Conservation (phyloP, 805 yeast species). For the Metschnikowia corniflorae region DNA sequence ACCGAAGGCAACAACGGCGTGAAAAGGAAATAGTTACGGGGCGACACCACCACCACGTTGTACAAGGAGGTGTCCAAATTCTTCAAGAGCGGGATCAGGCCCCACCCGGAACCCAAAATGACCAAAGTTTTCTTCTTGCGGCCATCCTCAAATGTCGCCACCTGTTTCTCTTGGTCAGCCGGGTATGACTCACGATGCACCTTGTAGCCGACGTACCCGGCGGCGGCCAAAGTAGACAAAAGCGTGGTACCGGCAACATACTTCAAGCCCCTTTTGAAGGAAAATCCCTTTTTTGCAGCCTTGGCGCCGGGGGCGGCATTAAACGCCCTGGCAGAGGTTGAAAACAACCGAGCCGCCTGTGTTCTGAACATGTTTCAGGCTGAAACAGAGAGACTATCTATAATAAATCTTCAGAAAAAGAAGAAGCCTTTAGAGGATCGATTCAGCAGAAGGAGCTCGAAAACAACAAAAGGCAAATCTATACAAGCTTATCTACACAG, state of each 20-base stretch:
- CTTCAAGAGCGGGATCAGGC: slow-evolving; percentile 80
- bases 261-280: slow-evolving; percentile 44
- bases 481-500: too few species aligned
- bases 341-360: slow-evolving; percentile 20
- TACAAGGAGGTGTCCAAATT: slow-evolving; percentile 81
- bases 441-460: too few species aligned
- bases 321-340: slow-evolving; percentile 23
- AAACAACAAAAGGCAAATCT: too few species aligned
- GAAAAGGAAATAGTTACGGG: slow-evolving; percentile 92
- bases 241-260: slow-evolving; percentile 46
- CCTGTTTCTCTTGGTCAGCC: slow-evolving; percentile 55
- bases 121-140: slow-evolving; percentile 71
- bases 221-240: slow-evolving; percentile 51
- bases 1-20: slow-evolving; percentile 95
- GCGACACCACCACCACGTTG: slow-evolving; percentile 87
- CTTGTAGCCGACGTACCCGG: slow-evolving; percentile 48
- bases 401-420: too few species aligned
- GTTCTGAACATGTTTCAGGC: slow-evolving; percentile 20
- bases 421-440: too few species aligned
- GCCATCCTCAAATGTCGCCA: slow-evolving; percentile 52
- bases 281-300: slow-evolving; percentile 20
- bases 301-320: slow-evolving; percentile 13
- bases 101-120: slow-evolving; percentile 92
- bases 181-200: slow-evolving; percentile 64
- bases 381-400: too few species aligned